Conservation (phyloP, 192 early-diverging fungal species). For the Backusella morwellensis region DNA sequence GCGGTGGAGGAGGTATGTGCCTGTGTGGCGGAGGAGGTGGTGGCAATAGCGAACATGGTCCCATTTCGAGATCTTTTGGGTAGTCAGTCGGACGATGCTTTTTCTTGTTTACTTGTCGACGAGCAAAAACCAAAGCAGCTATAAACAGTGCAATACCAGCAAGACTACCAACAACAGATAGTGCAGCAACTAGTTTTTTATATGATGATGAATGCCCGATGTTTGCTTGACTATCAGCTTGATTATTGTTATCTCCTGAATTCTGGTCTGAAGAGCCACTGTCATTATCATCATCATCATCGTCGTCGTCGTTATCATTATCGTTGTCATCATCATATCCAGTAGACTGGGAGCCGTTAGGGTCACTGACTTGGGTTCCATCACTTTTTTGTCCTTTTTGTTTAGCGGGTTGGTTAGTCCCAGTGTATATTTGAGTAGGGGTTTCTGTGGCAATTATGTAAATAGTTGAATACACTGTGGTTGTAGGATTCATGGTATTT, state of each 20-base stretch:
- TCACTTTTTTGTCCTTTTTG: not conserved
- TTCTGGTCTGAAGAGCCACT: not conserved
- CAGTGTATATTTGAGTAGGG: not conserved
- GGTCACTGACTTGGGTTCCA: not conserved
- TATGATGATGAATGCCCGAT: not conserved
- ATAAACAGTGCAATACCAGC: slow-evolving; percentile 1
- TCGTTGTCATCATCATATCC: not conserved
- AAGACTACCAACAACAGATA: slow-evolving; percentile 14
- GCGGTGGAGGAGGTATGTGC: not conserved
- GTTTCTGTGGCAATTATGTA: not conserved
- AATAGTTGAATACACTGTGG: not conserved
- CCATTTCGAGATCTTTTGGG: not conserved
- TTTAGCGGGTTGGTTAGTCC: not conserved
- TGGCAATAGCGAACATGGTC: not conserved
- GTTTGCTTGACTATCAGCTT: not conserved
- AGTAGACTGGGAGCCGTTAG: not conserved
- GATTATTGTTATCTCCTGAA: not conserved
- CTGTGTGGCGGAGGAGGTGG: not conserved
- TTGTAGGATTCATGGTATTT: not conserved
- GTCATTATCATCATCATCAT: not conserved
- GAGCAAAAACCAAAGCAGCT: not conserved
- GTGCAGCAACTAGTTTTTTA: not conserved
- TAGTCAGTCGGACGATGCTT: not conserved
- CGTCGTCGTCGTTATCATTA: too few relatives aligned
- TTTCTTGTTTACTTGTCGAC: not conserved